phyloP scores from a whole-genome alignment of 1,284 basidiomycete species.

The Microstroma glucosiphilum region DNA sequence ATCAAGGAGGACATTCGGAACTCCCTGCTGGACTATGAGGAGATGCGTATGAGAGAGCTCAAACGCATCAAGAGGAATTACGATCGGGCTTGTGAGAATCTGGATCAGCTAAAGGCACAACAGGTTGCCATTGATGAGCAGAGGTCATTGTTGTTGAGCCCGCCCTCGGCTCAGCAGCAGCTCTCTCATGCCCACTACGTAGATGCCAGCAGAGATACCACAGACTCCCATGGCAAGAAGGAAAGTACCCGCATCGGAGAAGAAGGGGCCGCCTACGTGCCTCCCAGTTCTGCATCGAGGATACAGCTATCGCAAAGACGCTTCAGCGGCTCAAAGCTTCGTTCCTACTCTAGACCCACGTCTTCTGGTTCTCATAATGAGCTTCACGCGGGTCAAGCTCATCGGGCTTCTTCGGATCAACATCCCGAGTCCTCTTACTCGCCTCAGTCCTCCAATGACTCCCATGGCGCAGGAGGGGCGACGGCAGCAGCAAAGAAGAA shows the following conservation, averaged over 20 bases:
- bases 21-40: constrained; percentile 37
- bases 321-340: neutral
- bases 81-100: constrained; percentile 43
- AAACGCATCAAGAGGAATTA: constrained; percentile 37
- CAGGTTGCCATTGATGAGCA: constrained; percentile 46
- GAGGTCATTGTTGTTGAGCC: constrained; percentile 26
- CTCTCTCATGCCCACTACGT: neutral
- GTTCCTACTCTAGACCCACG: neutral
- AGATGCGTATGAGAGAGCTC: constrained; percentile 37
- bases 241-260: neutral
- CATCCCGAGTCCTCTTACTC: neutral
- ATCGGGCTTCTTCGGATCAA: neutral
- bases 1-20: constrained; percentile 40
- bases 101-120: constrained; percentile 37
- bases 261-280: neutral
- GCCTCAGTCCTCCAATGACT: neutral
- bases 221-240: no score
- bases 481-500: neutral
- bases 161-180: constrained; percentile 10
- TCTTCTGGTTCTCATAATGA: neutral
- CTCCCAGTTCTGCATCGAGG: neutral
- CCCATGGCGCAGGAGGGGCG: neutral
- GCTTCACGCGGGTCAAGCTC: neutral
- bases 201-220: neutral
- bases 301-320: neutral